Evolutionary conservation across 192 early-diverging fungal species (phyloP), one percentile per base, ranked within the genome.

Genomic region (Globomyces pollinis-pini): DNA sequence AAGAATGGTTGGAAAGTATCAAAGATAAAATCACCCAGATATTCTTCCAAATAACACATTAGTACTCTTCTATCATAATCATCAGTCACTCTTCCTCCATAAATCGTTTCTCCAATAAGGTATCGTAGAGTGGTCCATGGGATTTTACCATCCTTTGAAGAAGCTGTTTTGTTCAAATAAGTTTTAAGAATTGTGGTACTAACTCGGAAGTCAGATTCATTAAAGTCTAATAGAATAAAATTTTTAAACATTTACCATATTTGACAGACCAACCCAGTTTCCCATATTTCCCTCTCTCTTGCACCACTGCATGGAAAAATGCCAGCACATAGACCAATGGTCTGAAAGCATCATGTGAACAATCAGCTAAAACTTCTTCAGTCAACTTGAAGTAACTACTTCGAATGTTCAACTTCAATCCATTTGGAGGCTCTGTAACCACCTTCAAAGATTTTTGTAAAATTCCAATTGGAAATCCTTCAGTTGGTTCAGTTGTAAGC

Each of bases 91-190:
- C 81, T 65, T 9, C 81, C 81, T 33, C 81, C 81, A 61, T 83
- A 83, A 38, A 83, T 83, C 9, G 81, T 83, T 52, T 83, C 81
- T 5, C 81, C 81, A 51, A 83, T 72, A 11, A 83, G 61, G 43
- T 83, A 83, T 31, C 81, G 63, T 23, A 83, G 54, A 9, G 81
- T 83, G 15, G 81, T 83, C 81, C 81, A 83, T 35, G 81, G 81
- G 50, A 83, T 78, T 51, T 81, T 83, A 28, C 65, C 68, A 26
- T 77, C 78, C 24, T 72, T 64, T 5, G 65, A 52, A n/a, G 35
- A 30, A 15, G 74, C 73, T 12, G 81, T 76, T 47, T 83, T 83
- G 67, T 83, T 76, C 31, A 83, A 59, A 51, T 83, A 83, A 3
- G 78, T 83, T 38, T 65, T 43, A 11, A 83, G 61, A 54, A 83